Base-by-base conservation (phyloP, 2,329 filamentous ascomycete species). In the Penicillium nordicum region DNA sequence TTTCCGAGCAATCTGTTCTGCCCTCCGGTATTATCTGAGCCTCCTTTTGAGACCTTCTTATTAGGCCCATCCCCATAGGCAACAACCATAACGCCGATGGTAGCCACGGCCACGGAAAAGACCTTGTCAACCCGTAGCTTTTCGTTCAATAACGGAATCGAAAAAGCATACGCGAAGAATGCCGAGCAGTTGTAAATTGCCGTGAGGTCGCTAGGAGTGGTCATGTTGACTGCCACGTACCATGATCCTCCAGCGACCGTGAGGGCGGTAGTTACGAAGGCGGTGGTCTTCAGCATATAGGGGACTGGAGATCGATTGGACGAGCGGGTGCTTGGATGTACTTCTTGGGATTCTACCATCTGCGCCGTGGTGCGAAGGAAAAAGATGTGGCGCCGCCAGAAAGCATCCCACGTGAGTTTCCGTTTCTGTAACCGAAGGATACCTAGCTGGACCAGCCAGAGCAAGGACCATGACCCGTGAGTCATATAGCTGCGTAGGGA, bases 141-240 rank as follows among this genome's bases (percentile, higher is more conserved):
- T 74, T 99, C 94, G 55, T 89, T 86, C 2, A 99, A 80, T 18
- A 99, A 76, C 1, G 92, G 92, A 43, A 99, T 92, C 44, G 90
- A 95, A 72, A 99, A 99, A 12, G 90, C 93, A 71, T 99, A 99
- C 47, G 94, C 94, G 73, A 99, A 99, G 76, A 99, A 99, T 57
- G 94, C 93, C 51, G 90, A 96, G 80, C 94, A 99, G 77, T 99
- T 99, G 82, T 99, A 99, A 67, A 99, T 99, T 52, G 94, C 94
- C 0, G 94, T 99, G 66, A 99, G 77, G 74, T 99, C 94, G 63
- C 89, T 92, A 3, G 94, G 89, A 4, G 90, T 96, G 1, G 94
- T 99, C 80, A 96, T 78, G 75, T 91, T 90, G 57, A 99, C 93
- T 16, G 94, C 93, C 36, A 97, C 82, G 69, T 97, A 99, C 94